Base-by-base conservation (phyloP, 1,139 yeast genomes). In the Pichiaceae sp. region DNA sequence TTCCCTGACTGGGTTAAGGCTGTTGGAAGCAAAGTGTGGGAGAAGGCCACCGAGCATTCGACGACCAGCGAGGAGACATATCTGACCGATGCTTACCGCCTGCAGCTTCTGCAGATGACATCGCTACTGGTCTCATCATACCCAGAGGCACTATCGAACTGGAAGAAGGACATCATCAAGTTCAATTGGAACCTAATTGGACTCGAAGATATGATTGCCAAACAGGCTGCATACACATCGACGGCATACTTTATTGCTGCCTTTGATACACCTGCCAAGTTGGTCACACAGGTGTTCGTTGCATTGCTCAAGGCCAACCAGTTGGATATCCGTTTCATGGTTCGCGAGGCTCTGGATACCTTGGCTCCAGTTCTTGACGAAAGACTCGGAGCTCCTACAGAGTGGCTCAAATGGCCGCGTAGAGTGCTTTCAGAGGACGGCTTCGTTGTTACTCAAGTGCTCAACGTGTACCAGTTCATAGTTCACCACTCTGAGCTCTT, bases 331-430 rank as follows among this genome's bases (percentile, higher is more conserved):
- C 72, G 93, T 40, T 77, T 73, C 45, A 64, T 91, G 53, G 96
- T 89, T 1, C 75, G 80, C 51, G 95, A 86, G 53, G 94, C 97
- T 0, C 66, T 93, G 38, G 96, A 89, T 50, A 66, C 84, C 5
- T 63, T 93, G 32, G 96, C 97, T 0, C 96, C 97, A 0, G 94
- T 83, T 1, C 72, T 93, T 68, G 78, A 86, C 2, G 72, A 72
- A 42, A 68, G 95, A 38, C 73, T 84, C 59, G 84, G 74, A 0
- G 65, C 80, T 0, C 65, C 78, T 1, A 76, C 83, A 12, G 72
- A 80, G 35, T 93, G 98, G 98, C 75, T 93, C 40, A 89, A 85
- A 49, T 87, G 96, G 93, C 95, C 96, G 1, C 77, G 96, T 45
- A 70, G 96, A 39, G 94, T 89, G 2, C 67, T 93, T 20, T 79